These are phyloP conservation scores for Euphorbia pulcherrima DNA, from an alignment of 345 rosid genomes.

Conservation along the genomic window DNA sequence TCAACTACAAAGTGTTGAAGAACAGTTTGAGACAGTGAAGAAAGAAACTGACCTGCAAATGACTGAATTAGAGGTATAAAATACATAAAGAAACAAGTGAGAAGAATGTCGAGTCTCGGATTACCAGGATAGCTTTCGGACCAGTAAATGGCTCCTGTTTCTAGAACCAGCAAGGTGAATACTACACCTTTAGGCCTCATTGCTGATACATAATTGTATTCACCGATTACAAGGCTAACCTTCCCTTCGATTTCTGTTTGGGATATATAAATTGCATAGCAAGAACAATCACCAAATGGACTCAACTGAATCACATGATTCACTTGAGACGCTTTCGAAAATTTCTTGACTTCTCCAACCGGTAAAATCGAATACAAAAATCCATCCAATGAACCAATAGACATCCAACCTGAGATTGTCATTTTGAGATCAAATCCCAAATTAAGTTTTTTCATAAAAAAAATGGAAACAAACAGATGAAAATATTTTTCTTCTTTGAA, in stretches of 20 bases:
- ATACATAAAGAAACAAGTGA: constrained; percentile 1
- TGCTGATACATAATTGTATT: constrained; percentile 46
- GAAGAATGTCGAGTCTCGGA: background rate
- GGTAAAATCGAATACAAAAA: constrained; percentile 73
- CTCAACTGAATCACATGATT: constrained; percentile 55
- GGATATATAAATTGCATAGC: constrained; percentile 58
- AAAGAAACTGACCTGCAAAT: constrained; percentile 41
- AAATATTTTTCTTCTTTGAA: background rate
- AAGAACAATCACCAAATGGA: constrained; percentile 69
- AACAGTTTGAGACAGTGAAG: constrained; percentile 48
- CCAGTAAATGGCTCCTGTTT: constrained; percentile 65
- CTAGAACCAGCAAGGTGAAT: constrained; percentile 64
- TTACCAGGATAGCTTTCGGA: constrained; percentile 77
- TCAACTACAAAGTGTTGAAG: constrained; percentile 59
- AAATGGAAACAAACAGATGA: background rate
- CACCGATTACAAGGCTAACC: constrained; percentile 32
- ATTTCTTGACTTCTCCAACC: constrained; percentile 52
- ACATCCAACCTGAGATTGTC: constrained; percentile 55
- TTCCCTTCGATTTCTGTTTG: constrained; percentile 63
- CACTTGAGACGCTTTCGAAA: constrained; percentile 29
- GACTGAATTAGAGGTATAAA: constrained; percentile 8
- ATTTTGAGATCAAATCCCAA: background rate
- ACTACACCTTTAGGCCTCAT: constrained; percentile 50
- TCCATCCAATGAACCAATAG: constrained; percentile 83
- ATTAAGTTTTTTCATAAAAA: background rate